phyloP scores from a whole-genome alignment of 805 yeast species.

The Torulaspora microellipsoides region DNA sequence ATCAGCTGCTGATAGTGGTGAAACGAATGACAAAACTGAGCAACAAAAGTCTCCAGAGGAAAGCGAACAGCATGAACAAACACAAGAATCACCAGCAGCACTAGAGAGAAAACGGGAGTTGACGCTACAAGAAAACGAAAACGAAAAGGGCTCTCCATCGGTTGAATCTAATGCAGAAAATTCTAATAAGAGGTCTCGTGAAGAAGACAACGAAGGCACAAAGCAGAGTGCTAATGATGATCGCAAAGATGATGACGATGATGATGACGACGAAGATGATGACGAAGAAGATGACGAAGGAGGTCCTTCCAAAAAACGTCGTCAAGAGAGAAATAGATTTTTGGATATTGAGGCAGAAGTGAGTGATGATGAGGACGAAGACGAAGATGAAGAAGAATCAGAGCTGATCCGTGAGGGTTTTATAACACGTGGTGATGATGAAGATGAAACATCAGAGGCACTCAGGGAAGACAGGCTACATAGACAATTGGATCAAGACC shows the following conservation, averaged over 20 bases:
- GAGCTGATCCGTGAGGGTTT: slow-evolving; percentile 80
- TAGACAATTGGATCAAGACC: slow-evolving; percentile 82
- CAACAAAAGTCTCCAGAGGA: not conserved
- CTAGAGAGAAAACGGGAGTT: not conserved
- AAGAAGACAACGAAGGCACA: slow-evolving; percentile 35
- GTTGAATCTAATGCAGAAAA: slow-evolving; percentile 1
- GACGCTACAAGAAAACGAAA: slow-evolving; percentile 4
- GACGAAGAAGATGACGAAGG: slow-evolving; percentile 54
- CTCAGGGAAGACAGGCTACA: slow-evolving; percentile 72
- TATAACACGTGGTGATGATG: slow-evolving; percentile 52
- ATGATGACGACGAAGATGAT: slow-evolving; percentile 52
- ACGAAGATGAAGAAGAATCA: slow-evolving; percentile 93
- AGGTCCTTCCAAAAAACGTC: slow-evolving; percentile 42
- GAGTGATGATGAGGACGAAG: slow-evolving; percentile 89
- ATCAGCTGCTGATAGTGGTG: not conserved
- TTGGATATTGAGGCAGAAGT: slow-evolving; percentile 99
- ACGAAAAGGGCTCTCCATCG: not conserved
- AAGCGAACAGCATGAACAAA: not conserved
- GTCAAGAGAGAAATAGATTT: slow-evolving; percentile 68
- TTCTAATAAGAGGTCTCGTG: slow-evolving; percentile 22
- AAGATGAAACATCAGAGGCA: slow-evolving; percentile 47
- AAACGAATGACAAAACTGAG: not conserved
- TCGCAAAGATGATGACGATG: slow-evolving; percentile 38
- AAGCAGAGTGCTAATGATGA: slow-evolving; percentile 45
- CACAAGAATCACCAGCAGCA: not conserved